These are phyloP conservation scores for Thelonectria blattea DNA, from an alignment of 2,329 filamentous ascomycete genomes.

Conservation along the genomic window DNA sequence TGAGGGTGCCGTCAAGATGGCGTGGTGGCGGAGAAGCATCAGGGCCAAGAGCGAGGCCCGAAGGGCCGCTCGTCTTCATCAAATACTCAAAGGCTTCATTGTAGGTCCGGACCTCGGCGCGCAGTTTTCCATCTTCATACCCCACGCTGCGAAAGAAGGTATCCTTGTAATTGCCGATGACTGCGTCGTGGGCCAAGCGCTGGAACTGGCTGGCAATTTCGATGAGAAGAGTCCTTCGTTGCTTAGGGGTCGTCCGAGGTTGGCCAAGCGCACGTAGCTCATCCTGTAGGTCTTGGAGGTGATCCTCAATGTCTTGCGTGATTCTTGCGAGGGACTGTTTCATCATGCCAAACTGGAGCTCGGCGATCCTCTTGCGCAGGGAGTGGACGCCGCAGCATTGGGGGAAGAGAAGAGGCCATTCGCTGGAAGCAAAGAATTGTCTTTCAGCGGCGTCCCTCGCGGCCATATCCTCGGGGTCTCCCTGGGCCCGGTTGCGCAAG, in stretches of 20 bases:
- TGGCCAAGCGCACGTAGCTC: neutral
- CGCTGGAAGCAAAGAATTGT: slow-evolving; percentile 36
- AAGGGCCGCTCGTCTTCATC: slow-evolving; percentile 28
- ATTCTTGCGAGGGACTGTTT: slow-evolving; percentile 30
- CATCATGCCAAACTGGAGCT: slow-evolving; percentile 35
- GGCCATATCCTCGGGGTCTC: slow-evolving; percentile 31
- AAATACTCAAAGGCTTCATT: slow-evolving; percentile 34
- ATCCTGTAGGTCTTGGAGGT: neutral
- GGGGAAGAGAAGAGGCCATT: slow-evolving; percentile 36
- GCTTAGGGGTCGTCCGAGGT: neutral
- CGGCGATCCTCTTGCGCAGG: slow-evolving; percentile 42
- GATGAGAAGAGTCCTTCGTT: neutral
- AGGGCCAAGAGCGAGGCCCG: neutral
- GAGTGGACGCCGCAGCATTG: slow-evolving; percentile 39
- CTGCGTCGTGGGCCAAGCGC: neutral
- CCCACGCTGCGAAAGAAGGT: neutral
- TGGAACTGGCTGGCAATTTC: neutral
- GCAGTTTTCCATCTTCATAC: slow-evolving; percentile 26
- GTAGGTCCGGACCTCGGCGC: slow-evolving; percentile 37
- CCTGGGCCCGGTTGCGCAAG: slow-evolving; percentile 49
- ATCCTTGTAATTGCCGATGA: neutral
- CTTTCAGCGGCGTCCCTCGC: slow-evolving; percentile 39
- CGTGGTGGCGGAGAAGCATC: no score
- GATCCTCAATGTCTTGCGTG: neutral
- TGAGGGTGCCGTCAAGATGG: neutral